Percentiles rank a stretch among this genome's conserved stretches.
Conservation (phyloP, 192 early-diverging fungal genomes). For the Linnemannia schmuckeri region DNA sequence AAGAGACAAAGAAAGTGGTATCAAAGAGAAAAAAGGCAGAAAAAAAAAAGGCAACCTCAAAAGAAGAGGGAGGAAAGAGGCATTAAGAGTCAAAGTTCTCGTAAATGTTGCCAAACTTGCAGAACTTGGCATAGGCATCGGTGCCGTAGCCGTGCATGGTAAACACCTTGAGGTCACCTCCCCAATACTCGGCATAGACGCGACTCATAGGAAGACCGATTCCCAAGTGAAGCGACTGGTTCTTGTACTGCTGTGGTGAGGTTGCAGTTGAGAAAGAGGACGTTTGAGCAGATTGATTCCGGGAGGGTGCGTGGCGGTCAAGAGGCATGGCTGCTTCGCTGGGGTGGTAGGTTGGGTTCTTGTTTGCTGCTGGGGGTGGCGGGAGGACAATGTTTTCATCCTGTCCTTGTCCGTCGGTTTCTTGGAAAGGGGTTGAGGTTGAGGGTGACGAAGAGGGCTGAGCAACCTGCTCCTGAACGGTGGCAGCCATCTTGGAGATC, state of each 20-base stretch:
- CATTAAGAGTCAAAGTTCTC: slow-evolving; percentile 65
- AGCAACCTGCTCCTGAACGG: slow-evolving; percentile 71
- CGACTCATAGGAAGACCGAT: slow-evolving; percentile 92
- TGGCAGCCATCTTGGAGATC: slow-evolving; percentile 84
- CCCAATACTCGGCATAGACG: slow-evolving; percentile 97
- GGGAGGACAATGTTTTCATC: neutral
- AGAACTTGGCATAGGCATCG: slow-evolving; percentile 90
- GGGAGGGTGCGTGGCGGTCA: slow-evolving; percentile 32
- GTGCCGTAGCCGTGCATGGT: slow-evolving; percentile 92
- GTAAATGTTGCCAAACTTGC: slow-evolving; percentile 74
- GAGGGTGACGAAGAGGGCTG: slow-evolving; percentile 3
- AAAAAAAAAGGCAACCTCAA: neutral
- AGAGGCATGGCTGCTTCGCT: slow-evolving; percentile 14
- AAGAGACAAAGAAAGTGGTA: neutral
- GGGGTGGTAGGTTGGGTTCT: slow-evolving; percentile 8
- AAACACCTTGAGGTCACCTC: slow-evolving; percentile 83
- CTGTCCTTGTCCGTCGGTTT: neutral
- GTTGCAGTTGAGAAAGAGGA: slow-evolving; percentile 23
- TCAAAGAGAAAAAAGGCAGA: neutral
- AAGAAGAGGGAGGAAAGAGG: neutral
- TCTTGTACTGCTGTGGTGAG: slow-evolving; percentile 17
- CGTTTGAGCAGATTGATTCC: neutral
- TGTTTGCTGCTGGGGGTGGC: slow-evolving; percentile 18
- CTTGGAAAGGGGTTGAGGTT: neutral
- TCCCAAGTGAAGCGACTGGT: slow-evolving; percentile 73